These are phyloP conservation scores for Neofusicoccum umdonicola DNA, from an alignment of 2,329 filamentous ascomycete genomes.

Conservation along the genomic window DNA sequence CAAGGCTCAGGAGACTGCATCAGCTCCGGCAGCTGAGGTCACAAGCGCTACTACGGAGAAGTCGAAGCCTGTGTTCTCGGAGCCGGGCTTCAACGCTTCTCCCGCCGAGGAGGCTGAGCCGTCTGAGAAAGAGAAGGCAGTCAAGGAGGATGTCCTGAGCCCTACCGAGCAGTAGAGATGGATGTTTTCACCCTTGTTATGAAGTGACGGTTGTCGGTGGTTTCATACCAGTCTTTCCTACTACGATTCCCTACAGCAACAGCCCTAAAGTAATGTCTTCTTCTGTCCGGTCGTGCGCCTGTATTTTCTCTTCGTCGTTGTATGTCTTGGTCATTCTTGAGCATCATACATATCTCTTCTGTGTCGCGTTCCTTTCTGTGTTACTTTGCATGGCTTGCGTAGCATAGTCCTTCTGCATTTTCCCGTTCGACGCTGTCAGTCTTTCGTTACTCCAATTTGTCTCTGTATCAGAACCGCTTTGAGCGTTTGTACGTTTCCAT, in stretches of 20 bases:
- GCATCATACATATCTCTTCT: neutral
- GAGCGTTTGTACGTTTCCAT: neutral
- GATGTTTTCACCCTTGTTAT: neutral
- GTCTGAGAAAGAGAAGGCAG: neutral
- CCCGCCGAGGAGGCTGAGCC: neutral
- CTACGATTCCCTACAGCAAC: neutral
- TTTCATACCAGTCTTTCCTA: neutral
- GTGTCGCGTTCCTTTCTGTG: neutral
- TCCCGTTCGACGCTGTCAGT: no score
- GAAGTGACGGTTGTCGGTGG: neutral
- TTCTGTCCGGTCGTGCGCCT: neutral
- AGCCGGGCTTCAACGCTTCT: constrained; percentile 24
- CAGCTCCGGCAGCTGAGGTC: neutral
- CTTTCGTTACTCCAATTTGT: neutral
- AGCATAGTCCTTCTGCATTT: constrained; percentile 4
- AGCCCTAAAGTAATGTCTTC: constrained; percentile 5
- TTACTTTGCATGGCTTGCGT: constrained; percentile 11
- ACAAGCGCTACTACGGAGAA: neutral
- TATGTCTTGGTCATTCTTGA: neutral
- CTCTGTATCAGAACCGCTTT: neutral
- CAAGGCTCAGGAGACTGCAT: neutral
- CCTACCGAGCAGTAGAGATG: constrained; percentile 18
- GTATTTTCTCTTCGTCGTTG: neutral
- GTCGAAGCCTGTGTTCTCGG: constrained; percentile 25
- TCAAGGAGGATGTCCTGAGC: constrained; percentile 22